A percentile compares a stretch with the other conserved stretches of the same genome.
These are phyloP conservation scores for Pyrenophora tritici-repentis DNA, from an alignment of 2,329 filamentous ascomycete species.

Conservation along the genomic window DNA sequence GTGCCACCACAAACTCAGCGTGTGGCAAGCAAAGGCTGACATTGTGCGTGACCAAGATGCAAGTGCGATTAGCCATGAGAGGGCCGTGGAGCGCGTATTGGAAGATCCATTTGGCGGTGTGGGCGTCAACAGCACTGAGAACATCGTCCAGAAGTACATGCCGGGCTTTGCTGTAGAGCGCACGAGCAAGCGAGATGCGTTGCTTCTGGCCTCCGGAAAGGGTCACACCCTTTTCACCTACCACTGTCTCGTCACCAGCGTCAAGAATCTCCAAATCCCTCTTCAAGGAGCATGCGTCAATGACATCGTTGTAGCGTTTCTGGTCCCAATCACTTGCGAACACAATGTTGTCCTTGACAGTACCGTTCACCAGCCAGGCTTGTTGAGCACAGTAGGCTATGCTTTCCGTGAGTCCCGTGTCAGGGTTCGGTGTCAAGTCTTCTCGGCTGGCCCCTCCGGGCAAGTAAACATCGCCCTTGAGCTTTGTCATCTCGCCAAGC, in stretches of 20 bases:
- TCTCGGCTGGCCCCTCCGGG: constrained; percentile 86
- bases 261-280: constrained; percentile 92
- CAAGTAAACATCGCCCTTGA: constrained; percentile 80
- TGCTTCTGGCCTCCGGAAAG: constrained; percentile 97
- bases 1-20: constrained; percentile 78
- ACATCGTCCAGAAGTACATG: constrained; percentile 94
- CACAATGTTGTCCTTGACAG: constrained; percentile 93
- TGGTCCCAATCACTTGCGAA: constrained; percentile 84
- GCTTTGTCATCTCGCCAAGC: constrained; percentile 90
- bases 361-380: constrained; percentile 95
- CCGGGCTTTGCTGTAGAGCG: constrained; percentile 91
- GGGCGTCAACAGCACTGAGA: constrained; percentile 93
- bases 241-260: constrained; percentile 87
- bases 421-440: constrained; percentile 78
- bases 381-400: constrained; percentile 96
- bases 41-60: constrained; percentile 95
- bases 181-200: constrained; percentile 92
- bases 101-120: constrained; percentile 98
- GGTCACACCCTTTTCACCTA: constrained; percentile 96
- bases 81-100: constrained; percentile 88
- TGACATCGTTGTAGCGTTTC: constrained; percentile 82
- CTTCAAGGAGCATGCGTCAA: constrained; percentile 88
- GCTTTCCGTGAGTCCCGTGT: constrained; percentile 85
- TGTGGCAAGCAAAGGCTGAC: constrained; percentile 82
- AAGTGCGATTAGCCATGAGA: constrained; percentile 86